phyloP scores from a whole-genome alignment of 768 basidiomycete species.

The Strobilomyces confusus region DNA sequence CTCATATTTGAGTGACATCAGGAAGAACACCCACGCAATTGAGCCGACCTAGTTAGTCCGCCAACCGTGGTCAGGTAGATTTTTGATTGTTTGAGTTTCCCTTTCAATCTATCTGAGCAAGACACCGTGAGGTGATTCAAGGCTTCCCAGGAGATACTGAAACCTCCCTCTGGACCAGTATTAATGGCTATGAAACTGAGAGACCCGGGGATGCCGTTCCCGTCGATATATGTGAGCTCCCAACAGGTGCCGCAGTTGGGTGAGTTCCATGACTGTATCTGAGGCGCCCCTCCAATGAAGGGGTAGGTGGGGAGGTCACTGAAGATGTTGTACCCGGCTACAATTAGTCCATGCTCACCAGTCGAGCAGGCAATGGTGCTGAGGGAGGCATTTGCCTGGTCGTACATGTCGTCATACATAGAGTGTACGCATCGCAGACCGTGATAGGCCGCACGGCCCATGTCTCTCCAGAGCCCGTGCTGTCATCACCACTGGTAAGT shows the following conservation, averaged over 20 bases:
- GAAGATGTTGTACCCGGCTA: not conserved
- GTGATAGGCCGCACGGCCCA: too few species aligned
- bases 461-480: too few species aligned
- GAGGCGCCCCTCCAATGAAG: constrained; percentile 52
- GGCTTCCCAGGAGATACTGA: too few species aligned
- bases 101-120: too few species aligned
- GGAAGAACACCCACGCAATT: too few species aligned
- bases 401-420: constrained; percentile 48
- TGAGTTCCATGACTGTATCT: constrained; percentile 44
- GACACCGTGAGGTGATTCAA: too few species aligned
- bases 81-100: too few species aligned
- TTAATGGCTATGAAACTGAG: constrained; percentile 55
- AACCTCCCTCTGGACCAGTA: constrained; percentile 11
- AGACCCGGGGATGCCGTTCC: constrained; percentile 28
- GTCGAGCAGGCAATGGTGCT: constrained; percentile 46
- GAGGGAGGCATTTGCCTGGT: constrained; percentile 38
- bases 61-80: too few species aligned
- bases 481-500: too few species aligned
- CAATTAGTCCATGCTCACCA: constrained; percentile 38
- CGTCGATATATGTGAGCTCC: constrained; percentile 44
- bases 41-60: too few species aligned
- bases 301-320: constrained; percentile 18
- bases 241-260: constrained; percentile 58
- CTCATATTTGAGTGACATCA: too few species aligned
- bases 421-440: too few species aligned